Conservation (phyloP, 345 rosid genomes). For the Anastatica hierochuntica region DNA sequence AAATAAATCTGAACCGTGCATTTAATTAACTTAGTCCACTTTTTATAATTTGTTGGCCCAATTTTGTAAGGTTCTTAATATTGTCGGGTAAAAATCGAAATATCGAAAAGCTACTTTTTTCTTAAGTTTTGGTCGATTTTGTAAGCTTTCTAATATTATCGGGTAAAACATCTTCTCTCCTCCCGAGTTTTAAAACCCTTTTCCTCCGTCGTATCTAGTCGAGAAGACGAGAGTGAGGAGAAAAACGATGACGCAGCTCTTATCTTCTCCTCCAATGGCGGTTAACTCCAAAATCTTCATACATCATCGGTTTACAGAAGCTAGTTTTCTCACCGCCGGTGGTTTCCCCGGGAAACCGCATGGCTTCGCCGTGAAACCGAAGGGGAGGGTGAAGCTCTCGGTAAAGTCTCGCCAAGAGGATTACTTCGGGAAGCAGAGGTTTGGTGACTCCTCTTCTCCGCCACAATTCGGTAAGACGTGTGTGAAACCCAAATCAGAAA, state of each 20-base stretch:
- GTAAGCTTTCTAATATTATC: too few species aligned
- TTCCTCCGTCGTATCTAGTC: too few species aligned
- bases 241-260: too few species aligned
- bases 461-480: constrained; percentile 22
- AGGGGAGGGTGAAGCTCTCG: constrained; percentile 23
- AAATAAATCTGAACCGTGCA: too few species aligned
- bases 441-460: constrained; percentile 24
- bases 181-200: too few species aligned
- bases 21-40: too few species aligned
- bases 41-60: too few species aligned
- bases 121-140: too few species aligned
- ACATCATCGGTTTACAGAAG: constrained; percentile 4
- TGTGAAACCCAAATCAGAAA: too few species aligned
- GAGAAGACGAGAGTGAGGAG: too few species aligned
- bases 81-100: not conserved
- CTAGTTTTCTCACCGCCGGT: constrained; percentile 1
- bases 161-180: not conserved
- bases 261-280: constrained; percentile 24
- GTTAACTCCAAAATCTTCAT: constrained; percentile 31
- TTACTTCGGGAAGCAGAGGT: constrained; percentile 37
- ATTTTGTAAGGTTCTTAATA: too few species aligned
- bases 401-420: constrained; percentile 55
- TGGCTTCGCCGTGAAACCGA: constrained; percentile 17
- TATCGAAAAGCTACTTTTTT: too few species aligned
- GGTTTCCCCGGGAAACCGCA: constrained; percentile 6